A percentile compares a stretch with the other conserved stretches of the same genome.
These are phyloP conservation scores for Graphiopsis chlorocephala DNA, from an alignment of 2,329 filamentous ascomycete species.

Conservation along the genomic window DNA sequence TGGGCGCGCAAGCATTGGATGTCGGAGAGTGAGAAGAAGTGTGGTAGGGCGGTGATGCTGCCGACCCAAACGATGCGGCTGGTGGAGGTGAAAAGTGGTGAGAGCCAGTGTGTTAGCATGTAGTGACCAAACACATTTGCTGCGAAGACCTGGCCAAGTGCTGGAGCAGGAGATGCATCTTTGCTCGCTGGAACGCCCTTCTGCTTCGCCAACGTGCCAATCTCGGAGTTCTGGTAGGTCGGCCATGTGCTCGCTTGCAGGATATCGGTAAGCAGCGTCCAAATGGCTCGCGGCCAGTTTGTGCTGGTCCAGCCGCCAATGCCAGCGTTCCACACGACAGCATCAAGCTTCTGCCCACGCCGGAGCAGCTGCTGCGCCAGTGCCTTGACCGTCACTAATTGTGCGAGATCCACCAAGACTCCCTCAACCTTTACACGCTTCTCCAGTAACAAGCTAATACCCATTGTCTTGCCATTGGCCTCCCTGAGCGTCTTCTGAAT, in stretches of 20 bases:
- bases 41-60: slow-evolving; percentile 67
- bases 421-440: slow-evolving; percentile 51
- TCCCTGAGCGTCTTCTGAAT: slow-evolving; percentile 48
- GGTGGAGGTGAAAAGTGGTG: slow-evolving; percentile 62
- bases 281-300: slow-evolving; percentile 63
- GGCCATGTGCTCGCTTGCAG: slow-evolving; percentile 73
- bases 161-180: slow-evolving; percentile 47
- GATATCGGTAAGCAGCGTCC: slow-evolving; percentile 59
- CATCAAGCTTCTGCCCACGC: slow-evolving; percentile 69
- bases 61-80: slow-evolving; percentile 81
- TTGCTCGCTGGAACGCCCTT: slow-evolving; percentile 42
- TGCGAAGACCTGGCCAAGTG: slow-evolving; percentile 78
- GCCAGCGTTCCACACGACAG: slow-evolving; percentile 81
- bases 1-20: slow-evolving; percentile 66
- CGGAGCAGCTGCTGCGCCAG: slow-evolving; percentile 53
- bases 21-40: slow-evolving; percentile 64
- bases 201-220: slow-evolving; percentile 53
- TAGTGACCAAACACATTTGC: slow-evolving; percentile 97
- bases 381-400: slow-evolving; percentile 54
- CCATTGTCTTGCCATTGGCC: slow-evolving; percentile 28
- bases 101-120: slow-evolving; percentile 75
- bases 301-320: slow-evolving; percentile 83
- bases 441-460: slow-evolving; percentile 37
- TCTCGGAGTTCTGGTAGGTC: slow-evolving; percentile 65
- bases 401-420: slow-evolving; percentile 58